Base-by-base conservation (phyloP, 2,329 filamentous ascomycete genomes). In the Stachybotrys chlorohalonatus region DNA sequence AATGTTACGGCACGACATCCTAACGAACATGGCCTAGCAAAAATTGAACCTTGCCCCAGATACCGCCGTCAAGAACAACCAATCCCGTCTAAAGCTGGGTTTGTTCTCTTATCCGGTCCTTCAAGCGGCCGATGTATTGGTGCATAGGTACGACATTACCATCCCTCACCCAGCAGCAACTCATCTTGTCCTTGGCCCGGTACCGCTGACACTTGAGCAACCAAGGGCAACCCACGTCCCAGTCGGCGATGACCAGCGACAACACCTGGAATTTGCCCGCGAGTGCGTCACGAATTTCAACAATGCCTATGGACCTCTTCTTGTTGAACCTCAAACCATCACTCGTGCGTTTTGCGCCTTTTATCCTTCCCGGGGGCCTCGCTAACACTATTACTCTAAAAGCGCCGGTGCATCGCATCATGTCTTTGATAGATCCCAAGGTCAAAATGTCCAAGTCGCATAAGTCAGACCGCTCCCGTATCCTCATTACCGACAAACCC, bases 391-490 rank as follows among this genome's bases (percentile, higher is more conserved):
- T 53, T 9, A 51, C 54, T 54, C 5, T 5, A 42, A 42, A 13
- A 90, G 86, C 86, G n/a, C 85, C 89, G 5, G 83, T 88, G 2
- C 89, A 87, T 63, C 84, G 93, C 57, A 81, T 99, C 58, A 97
- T 96, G 92, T 95, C 91, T 16, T 81, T 99, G 24, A 84, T 82
- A 52, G 76, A 89, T 11, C 93, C 94, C 0, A 73, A 70, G 0
- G 77, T 82, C 53, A 99, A 99, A 68, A 99, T 99, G 94, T 96
- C 91, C 54, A 99, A 99, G 71, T 96, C 91, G 1, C 80, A 90
- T 63, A 66, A 78, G 0, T 82, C 88, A 60, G 77, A 81, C 3
- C 81, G 80, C 52, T 95, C 90, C 7, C 82, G 90, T 16, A 95
- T 99, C 61, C 74, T 94, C 11, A 83, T 99, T 57, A 95, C 87